phyloP scores from a whole-genome alignment of 2,329 filamentous ascomycete genomes.

The Fusarium pseudograminearum region DNA sequence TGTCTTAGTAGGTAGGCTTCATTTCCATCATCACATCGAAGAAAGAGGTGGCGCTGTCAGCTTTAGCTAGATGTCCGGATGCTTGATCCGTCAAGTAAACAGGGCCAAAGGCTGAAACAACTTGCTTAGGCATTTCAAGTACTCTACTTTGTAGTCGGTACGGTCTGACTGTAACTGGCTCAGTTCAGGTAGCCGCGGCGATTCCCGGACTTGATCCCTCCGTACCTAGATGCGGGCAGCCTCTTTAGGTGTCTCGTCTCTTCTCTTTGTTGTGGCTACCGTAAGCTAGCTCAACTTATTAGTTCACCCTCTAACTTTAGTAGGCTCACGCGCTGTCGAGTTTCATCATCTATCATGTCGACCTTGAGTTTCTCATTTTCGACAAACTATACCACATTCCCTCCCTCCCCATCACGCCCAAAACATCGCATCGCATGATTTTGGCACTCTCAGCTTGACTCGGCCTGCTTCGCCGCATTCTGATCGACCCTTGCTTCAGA shows the following conservation, averaged over 20 bases:
- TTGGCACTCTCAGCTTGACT: constrained; percentile 4
- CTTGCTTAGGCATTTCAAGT: neutral
- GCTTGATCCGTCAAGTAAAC: neutral
- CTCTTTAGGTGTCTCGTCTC: constrained; percentile 19
- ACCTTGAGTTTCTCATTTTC: constrained; percentile 26
- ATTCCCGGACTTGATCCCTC: constrained; percentile 29
- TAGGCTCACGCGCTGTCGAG: constrained; percentile 4
- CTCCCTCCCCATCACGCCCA: neutral
- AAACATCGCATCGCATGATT: constrained; percentile 8
- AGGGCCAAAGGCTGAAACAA: constrained; percentile 22
- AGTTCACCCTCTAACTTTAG: constrained; percentile 5
- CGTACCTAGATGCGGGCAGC: constrained; percentile 27
- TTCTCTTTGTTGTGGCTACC: constrained; percentile 3
- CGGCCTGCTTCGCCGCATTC: constrained; percentile 19
- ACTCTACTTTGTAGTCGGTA: neutral
- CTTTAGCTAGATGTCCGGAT: neutral
- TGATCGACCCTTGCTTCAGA: constrained; percentile 6
- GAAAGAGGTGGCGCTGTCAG: neutral
- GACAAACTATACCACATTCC: constrained; percentile 13
- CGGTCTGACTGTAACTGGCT: neutral
- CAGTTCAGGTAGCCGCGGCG: constrained; percentile 17
- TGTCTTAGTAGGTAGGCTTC: neutral
- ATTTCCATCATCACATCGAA: neutral
- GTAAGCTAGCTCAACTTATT: neutral
- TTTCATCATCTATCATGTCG: constrained; percentile 39